Evolutionary conservation across 2,329 filamentous ascomycete genomes (phyloP).

Genomic region (Aotearoamyces nothofagi): DNA sequence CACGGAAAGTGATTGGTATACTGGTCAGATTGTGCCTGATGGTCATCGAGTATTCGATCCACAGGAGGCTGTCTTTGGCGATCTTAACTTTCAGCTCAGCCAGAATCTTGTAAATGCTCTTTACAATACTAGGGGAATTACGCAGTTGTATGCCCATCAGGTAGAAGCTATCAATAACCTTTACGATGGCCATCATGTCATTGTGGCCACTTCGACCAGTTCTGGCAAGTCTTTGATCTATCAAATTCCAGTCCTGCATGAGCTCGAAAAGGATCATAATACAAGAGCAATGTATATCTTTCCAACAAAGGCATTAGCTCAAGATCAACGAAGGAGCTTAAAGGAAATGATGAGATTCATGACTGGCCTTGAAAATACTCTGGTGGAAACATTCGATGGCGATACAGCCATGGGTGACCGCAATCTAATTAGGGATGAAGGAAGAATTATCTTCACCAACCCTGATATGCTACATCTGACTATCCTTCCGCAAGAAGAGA

Average conservation of each 20-base stretch:
- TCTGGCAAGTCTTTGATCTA: conserved; percentile 98
- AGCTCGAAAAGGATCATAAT: conserved; percentile 60
- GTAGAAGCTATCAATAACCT: conserved; percentile 85
- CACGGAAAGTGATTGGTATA: conserved; percentile 74
- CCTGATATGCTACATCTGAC: conserved; percentile 96
- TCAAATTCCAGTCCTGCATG: conserved; percentile 80
- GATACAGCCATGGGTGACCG: conserved; percentile 76
- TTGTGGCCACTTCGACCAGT: conserved; percentile 87
- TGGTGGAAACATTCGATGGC: conserved; percentile 92
- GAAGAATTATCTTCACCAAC: conserved; percentile 90
- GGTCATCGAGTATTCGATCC: conserved; percentile 84
- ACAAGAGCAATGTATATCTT: conserved; percentile 95
- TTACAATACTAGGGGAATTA: conserved; percentile 83
- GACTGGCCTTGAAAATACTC: conserved; percentile 54
- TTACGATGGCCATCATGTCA: conserved; percentile 68
- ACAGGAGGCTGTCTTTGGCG: conserved; percentile 67
- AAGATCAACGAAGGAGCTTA: conserved; percentile 82
- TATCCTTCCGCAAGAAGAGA: conserved; percentile 80
- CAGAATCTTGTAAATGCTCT: conserved; percentile 90
- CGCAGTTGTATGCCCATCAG: conserved; percentile 79
- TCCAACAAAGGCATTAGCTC: conserved; percentile 88
- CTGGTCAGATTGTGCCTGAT: conserved; percentile 80
- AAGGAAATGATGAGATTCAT: conserved; percentile 75
- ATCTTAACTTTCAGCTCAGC: conserved; percentile 73
- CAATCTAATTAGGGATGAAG: conserved; percentile 71